phyloP scores from a whole-genome alignment of 2,329 filamentous ascomycete genomes.

The Cladosporium sp. region DNA sequence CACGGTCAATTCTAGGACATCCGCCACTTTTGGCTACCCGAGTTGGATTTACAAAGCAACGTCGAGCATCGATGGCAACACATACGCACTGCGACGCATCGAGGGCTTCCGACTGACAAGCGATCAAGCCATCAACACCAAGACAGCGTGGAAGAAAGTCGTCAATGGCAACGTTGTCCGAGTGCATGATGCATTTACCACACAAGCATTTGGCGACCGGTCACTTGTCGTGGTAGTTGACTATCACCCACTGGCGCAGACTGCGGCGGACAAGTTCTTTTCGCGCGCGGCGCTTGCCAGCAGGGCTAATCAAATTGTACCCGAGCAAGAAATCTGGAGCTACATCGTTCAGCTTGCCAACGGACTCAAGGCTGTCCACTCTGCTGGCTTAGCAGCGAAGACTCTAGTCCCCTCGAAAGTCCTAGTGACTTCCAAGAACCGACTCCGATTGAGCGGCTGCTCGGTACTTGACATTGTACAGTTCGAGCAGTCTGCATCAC shows the following conservation, averaged over 20 bases:
- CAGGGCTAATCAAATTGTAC: constrained; percentile 35
- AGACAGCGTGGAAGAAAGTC: constrained; percentile 87
- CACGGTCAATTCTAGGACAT: constrained; percentile 75
- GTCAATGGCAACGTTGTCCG: constrained; percentile 80
- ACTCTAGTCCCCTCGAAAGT: constrained; percentile 88
- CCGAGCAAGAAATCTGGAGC: constrained; percentile 79
- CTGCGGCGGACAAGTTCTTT: constrained; percentile 81
- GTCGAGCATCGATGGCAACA: constrained; percentile 82
- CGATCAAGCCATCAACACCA: constrained; percentile 81
- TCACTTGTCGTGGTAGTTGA: constrained; percentile 93
- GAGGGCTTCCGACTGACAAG: constrained; percentile 89
- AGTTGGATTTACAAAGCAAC: constrained; percentile 96
- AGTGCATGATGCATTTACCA: constrained; percentile 90
- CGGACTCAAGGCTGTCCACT: constrained; percentile 83
- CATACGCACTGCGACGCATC: constrained; percentile 83
- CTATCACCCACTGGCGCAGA: constrained; percentile 89
- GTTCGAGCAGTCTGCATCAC: constrained; percentile 68
- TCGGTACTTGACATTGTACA: constrained; percentile 87
- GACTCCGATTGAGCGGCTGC: constrained; percentile 84
- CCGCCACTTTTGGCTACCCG: constrained; percentile 78
- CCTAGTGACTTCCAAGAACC: constrained; percentile 84
- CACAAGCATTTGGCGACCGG: constrained; percentile 87
- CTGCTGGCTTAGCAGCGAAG: constrained; percentile 76
- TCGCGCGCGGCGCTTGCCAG: constrained; percentile 29
- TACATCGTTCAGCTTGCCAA: constrained; percentile 92